Evolutionary conservation across 2,329 filamentous ascomycete species (phyloP).

Genomic region (Aureobasidium sp.): DNA sequence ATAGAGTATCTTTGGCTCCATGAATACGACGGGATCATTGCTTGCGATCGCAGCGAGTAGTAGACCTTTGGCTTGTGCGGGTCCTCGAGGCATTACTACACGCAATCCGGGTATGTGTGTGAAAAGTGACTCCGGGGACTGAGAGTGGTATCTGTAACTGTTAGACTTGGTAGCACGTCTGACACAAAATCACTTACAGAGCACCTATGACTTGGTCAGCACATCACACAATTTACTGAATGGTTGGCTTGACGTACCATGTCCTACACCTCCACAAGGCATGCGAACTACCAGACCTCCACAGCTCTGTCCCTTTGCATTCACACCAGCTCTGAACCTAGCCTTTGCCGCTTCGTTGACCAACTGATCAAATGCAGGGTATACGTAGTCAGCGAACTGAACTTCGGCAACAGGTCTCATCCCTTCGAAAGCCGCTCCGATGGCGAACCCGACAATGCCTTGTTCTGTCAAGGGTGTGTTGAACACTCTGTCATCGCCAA

Average conservation of each 20-base stretch:
- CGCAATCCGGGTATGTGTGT: constrained; percentile 78
- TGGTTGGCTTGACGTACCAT: constrained; percentile 59
- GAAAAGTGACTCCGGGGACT: constrained; percentile 82
- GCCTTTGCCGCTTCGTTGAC: constrained; percentile 91
- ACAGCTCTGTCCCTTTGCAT: constrained; percentile 32
- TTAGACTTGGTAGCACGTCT: neutral
- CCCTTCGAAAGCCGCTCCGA: constrained; percentile 81
- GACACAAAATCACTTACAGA: neutral
- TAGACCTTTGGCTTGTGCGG: constrained; percentile 80
- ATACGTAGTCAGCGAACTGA: constrained; percentile 92
- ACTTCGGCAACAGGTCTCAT: constrained; percentile 92
- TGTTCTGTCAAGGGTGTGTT: constrained; percentile 94
- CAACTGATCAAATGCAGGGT: constrained; percentile 85
- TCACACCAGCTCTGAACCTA: constrained; percentile 62
- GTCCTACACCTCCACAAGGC: constrained; percentile 83
- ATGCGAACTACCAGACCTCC: constrained; percentile 82
- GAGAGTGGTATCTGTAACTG: constrained; percentile 61
- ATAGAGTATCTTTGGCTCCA: constrained; percentile 92
- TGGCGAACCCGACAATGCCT: constrained; percentile 87
- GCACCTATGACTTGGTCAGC: neutral
- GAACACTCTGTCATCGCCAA: constrained; percentile 83
- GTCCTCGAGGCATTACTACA: constrained; percentile 79
- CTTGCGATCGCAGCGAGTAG: constrained; percentile 65
- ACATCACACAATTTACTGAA: neutral
- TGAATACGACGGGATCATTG: constrained; percentile 82